phyloP scores from a whole-genome alignment of 2,329 filamentous ascomycete genomes.

The Cordyceps pruinosa region DNA sequence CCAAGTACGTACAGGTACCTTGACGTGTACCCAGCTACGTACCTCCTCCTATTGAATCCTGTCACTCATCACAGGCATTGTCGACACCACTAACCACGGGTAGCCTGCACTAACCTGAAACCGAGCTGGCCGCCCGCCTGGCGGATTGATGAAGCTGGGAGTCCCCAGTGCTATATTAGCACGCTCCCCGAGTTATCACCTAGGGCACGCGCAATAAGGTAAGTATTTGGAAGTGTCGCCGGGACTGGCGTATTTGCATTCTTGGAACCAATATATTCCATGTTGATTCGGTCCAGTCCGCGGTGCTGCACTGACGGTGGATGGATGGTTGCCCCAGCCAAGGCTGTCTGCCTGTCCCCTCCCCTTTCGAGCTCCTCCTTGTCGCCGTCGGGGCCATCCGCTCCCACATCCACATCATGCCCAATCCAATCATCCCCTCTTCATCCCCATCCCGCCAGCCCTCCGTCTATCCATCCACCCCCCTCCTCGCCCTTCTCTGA shows the following conservation, averaged over 20 bases:
- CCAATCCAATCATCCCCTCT: slow-evolving; percentile 9
- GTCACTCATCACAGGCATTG: too few relatives aligned
- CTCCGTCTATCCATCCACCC: slow-evolving; percentile 9
- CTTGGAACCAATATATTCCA: background rate
- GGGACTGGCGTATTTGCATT: background rate
- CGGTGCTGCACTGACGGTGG: background rate
- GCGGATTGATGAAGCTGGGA: background rate
- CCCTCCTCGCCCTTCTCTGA: background rate
- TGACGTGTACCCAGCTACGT: too few relatives aligned
- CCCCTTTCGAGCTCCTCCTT: background rate
- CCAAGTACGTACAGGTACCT: too few relatives aligned
- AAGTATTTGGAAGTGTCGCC: background rate
- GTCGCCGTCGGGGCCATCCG: background rate
- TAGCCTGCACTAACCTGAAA: background rate
- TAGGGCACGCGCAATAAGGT: background rate
- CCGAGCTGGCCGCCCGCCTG: background rate
- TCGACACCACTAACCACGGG: background rate
- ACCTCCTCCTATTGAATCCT: too few relatives aligned
- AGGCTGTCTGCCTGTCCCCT: background rate
- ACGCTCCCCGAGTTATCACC: background rate
- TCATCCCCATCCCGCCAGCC: slow-evolving; percentile 3
- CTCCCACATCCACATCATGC: slow-evolving; percentile 8
- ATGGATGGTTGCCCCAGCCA: background rate
- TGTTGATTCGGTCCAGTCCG: background rate
- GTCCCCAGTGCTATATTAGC: too few relatives aligned